Evolutionary conservation across 306 rosid species (phyloP).

Genomic region (Datisca glomerata): DNA sequence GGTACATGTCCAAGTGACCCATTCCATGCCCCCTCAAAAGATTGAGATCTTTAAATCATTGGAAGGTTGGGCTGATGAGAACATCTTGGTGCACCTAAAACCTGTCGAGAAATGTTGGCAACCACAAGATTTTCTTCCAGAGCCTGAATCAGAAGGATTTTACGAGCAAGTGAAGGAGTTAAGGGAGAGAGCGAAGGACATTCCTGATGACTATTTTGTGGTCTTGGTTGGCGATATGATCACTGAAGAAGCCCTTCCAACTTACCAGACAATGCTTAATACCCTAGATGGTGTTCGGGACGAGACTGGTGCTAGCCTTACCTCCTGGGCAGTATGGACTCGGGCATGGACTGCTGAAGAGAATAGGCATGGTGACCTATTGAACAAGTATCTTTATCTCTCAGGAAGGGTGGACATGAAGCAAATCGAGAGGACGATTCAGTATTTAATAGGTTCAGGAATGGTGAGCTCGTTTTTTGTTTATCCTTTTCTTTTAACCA

Average conservation of each 20-base stretch:
- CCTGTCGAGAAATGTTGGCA: conserved; percentile 53
- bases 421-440: conserved; percentile 42
- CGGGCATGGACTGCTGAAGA: conserved; percentile 57
- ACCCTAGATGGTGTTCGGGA: conserved; percentile 46
- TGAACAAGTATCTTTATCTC: conserved; percentile 45
- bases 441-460: conserved; percentile 48
- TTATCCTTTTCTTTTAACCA: background rate
- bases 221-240: conserved; percentile 46
- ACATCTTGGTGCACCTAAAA: conserved; percentile 39
- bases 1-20: conserved; percentile 34
- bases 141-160: conserved; percentile 40
- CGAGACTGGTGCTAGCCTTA: conserved; percentile 43
- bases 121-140: conserved; percentile 48
- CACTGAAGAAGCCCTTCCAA: conserved; percentile 54
- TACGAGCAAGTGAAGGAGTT: conserved; percentile 45
- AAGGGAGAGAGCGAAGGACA: conserved; percentile 39
- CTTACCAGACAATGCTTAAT: conserved; percentile 50
- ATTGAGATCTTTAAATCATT: conserved; percentile 37
- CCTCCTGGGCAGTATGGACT: conserved; percentile 45
- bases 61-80: conserved; percentile 37
- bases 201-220: conserved; percentile 46
- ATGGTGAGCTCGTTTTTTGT: conserved; percentile 28
- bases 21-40: conserved; percentile 46
- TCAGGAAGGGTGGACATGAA: conserved; percentile 50
- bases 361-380: conserved; percentile 46